These are phyloP conservation scores for Tylopilus sp. DNA, from an alignment of 768 basidiomycete genomes.

Conservation along the genomic window DNA sequence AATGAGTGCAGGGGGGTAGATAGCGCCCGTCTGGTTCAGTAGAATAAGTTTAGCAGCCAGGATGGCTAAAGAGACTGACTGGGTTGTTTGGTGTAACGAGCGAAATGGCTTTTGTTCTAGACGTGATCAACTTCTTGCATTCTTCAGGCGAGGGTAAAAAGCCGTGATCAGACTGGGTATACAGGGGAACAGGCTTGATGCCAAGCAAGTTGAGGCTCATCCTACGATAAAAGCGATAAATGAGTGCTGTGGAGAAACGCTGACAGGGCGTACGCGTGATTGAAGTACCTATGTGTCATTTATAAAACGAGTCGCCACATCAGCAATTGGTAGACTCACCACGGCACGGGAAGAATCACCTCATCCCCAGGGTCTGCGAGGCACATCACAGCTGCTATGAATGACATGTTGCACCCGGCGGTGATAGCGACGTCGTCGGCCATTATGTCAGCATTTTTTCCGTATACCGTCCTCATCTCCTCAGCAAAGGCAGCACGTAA, in stretches of 20 bases:
- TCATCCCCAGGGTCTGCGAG: constrained; percentile 70
- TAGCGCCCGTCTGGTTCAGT: constrained; percentile 56
- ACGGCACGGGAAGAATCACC: constrained; percentile 68
- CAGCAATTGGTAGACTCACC: constrained; percentile 36
- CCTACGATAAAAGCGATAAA: constrained; percentile 31
- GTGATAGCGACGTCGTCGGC: constrained; percentile 63
- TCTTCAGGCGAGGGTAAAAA: constrained; percentile 58
- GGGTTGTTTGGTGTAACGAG: constrained; percentile 81
- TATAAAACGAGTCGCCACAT: not conserved
- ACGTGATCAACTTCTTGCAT: constrained; percentile 51
- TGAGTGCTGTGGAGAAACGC: not conserved
- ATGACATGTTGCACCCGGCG: constrained; percentile 72
- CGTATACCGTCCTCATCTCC: constrained; percentile 64
- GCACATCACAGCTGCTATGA: constrained; percentile 56
- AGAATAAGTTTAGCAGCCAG: not conserved
- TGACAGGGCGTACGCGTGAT: constrained; percentile 45
- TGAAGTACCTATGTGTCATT: constrained; percentile 52
- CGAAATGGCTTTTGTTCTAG: constrained; percentile 63
- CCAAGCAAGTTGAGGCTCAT: constrained; percentile 68
- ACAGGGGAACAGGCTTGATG: constrained; percentile 54
- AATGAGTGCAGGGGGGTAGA: constrained; percentile 57
- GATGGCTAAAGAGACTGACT: constrained; percentile 30
- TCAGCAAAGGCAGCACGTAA: constrained; percentile 50
- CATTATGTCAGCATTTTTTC: constrained; percentile 43
- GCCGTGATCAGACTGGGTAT: constrained; percentile 44